Conservation (phyloP, 306 rosid genomes). For the Sphenostylis stenocarpa region DNA sequence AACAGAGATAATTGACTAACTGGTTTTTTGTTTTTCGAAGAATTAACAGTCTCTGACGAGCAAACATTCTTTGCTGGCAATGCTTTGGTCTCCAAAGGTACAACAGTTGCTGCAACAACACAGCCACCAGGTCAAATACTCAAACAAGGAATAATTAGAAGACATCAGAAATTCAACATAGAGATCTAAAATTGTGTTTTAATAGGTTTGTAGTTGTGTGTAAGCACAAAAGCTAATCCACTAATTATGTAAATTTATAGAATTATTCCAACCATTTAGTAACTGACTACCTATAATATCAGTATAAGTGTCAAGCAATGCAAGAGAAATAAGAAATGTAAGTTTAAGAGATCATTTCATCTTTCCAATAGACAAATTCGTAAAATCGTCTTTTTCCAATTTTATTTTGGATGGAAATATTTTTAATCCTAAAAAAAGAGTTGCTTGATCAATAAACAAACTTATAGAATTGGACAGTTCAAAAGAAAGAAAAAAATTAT, state of each 20-base stretch:
- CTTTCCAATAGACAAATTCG: constrained; percentile 13
- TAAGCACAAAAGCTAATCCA: constrained; percentile 5
- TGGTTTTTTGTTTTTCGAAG: constrained; percentile 62
- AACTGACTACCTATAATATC: background rate
- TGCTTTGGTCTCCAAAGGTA: constrained; percentile 44
- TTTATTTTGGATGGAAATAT: background rate
- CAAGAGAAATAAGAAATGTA: constrained; percentile 29
- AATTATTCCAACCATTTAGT: constrained; percentile 14
- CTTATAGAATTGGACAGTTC: background rate
- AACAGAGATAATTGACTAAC: constrained; percentile 49
- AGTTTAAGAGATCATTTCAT: background rate
- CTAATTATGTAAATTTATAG: background rate
- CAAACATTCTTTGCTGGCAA: constrained; percentile 43
- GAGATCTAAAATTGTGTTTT: background rate
- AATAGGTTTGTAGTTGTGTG: constrained; percentile 4
- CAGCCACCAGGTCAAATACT: constrained; percentile 33
- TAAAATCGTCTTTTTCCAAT: background rate
- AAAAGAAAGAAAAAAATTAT: background rate
- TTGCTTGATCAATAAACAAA: background rate
- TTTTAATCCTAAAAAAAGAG: constrained; percentile 4
- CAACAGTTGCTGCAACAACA: constrained; percentile 49
- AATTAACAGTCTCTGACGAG: constrained; percentile 43
- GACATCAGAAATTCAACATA: constrained; percentile 13
- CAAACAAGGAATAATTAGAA: constrained; percentile 30
- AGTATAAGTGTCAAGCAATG: background rate